Evolutionary conservation across 352 stramenopile species (phyloP).

Genomic region (Globisporangium iwayamae): DNA sequence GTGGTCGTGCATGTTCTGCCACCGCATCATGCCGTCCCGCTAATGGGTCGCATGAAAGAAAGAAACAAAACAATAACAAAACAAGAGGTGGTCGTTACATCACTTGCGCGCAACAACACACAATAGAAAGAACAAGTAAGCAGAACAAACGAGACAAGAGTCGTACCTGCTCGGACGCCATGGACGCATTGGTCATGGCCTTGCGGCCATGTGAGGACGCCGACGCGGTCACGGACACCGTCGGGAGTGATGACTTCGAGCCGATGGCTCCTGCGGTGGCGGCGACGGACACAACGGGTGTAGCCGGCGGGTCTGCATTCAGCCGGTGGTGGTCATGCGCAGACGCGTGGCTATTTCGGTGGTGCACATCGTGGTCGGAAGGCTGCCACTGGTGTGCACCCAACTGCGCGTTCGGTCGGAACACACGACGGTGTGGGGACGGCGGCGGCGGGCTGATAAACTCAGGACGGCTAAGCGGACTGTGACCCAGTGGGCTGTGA

Average conservation of each 20-base stretch:
- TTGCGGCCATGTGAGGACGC: slow-evolving; percentile 6
- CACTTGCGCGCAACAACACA: neutral
- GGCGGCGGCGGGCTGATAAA: slow-evolving; percentile 1
- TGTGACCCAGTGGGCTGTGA: neutral
- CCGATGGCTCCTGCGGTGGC: neutral
- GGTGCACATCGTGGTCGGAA: slow-evolving; percentile 12
- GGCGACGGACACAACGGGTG: neutral
- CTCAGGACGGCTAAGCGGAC: slow-evolving; percentile 5
- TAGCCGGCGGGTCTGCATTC: slow-evolving; percentile 2
- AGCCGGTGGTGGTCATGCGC: slow-evolving; percentile 4
- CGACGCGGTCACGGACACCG: neutral
- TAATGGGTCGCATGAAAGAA: slow-evolving; percentile 1
- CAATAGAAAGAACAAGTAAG: neutral
- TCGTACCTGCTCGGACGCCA: slow-evolving; percentile 7
- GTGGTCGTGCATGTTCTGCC: slow-evolving; percentile 73
- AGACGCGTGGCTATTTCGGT: slow-evolving; percentile 10
- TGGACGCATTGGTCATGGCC: slow-evolving; percentile 2
- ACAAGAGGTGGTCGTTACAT: slow-evolving; percentile 1
- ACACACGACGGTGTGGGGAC: slow-evolving; percentile 21
- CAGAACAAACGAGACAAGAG: neutral
- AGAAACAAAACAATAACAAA: neutral
- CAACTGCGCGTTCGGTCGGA: slow-evolving; percentile 9
- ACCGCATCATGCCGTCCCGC: slow-evolving; percentile 37
- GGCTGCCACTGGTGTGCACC: slow-evolving; percentile 2
- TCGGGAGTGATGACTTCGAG: neutral